Evolutionary conservation across 345 rosid genomes (phyloP).

Genomic region (Populus alba): DNA sequence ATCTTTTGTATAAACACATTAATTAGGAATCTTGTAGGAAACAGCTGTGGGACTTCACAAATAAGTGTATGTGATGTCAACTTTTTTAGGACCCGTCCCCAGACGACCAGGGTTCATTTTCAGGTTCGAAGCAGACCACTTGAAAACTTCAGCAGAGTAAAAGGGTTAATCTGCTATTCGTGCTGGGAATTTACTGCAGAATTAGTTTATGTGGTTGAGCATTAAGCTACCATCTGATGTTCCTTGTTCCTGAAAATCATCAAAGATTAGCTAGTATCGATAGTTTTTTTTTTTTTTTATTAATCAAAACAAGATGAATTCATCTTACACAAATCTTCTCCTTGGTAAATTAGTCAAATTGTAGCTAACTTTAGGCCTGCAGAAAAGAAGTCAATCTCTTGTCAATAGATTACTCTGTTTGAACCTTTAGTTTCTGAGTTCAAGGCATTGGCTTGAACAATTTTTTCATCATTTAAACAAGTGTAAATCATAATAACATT

Average conservation of each 20-base stretch:
- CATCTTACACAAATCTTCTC: neutral
- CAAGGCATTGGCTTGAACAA: neutral
- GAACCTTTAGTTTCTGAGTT: neutral
- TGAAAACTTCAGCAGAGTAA: neutral
- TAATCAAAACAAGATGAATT: neutral
- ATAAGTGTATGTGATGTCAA: neutral
- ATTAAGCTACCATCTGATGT: neutral
- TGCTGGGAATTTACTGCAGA: no score
- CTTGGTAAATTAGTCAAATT: neutral
- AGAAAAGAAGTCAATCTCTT: neutral
- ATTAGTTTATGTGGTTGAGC: neutral
- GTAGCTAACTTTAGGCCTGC: conserved; percentile 4
- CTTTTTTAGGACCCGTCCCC: neutral
- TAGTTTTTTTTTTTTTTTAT: no score
- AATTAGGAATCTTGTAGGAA: neutral
- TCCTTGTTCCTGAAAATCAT: neutral
- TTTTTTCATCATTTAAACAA: neutral
- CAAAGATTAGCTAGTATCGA: neutral
- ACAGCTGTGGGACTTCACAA: conserved; percentile 2
- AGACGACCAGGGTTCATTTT: neutral
- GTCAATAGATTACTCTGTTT: neutral
- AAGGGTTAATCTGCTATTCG: neutral
- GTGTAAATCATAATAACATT: neutral
- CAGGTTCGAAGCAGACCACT: neutral
- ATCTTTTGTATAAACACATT: neutral